Evolutionary conservation across 179 eudicot genomes (phyloP).

Genomic region (Spergularia azorica): DNA sequence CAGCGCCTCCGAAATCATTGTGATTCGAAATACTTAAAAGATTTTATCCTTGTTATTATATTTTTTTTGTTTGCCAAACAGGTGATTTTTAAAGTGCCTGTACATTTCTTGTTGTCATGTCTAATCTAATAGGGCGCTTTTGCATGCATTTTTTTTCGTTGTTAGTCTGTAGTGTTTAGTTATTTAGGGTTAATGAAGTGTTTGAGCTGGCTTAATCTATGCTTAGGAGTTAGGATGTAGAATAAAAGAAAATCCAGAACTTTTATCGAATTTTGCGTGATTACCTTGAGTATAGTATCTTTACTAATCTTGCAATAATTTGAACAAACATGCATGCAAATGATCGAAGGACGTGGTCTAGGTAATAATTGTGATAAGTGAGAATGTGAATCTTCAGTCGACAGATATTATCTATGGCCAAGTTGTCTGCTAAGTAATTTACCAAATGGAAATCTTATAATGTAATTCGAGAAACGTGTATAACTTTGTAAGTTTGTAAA

Average conservation of each 20-base stretch:
- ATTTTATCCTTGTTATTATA: constrained; percentile 15
- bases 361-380: neutral
- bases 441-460: neutral
- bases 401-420: neutral
- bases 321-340: neutral
- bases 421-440: neutral
- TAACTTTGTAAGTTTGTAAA: neutral
- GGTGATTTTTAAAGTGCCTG: neutral
- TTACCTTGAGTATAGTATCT: neutral
- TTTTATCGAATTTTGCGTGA: neutral
- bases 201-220: neutral
- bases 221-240: too few species aligned
- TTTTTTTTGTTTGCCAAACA: neutral
- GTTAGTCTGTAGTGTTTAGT: neutral
- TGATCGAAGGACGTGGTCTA: neutral
- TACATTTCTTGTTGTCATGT: too few species aligned
- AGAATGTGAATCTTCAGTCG: neutral
- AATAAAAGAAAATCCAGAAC: too few species aligned
- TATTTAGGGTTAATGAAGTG: neutral
- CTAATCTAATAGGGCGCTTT: neutral
- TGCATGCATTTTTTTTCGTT: neutral
- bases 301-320: neutral
- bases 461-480: neutral
- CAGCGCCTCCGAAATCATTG: too few species aligned
- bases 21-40: too few species aligned